Percentiles rank a stretch among this genome's conserved stretches.
These are phyloP conservation scores for Botryotinia calthae DNA, from an alignment of 2,329 filamentous ascomycete genomes.

Conservation along the genomic window DNA sequence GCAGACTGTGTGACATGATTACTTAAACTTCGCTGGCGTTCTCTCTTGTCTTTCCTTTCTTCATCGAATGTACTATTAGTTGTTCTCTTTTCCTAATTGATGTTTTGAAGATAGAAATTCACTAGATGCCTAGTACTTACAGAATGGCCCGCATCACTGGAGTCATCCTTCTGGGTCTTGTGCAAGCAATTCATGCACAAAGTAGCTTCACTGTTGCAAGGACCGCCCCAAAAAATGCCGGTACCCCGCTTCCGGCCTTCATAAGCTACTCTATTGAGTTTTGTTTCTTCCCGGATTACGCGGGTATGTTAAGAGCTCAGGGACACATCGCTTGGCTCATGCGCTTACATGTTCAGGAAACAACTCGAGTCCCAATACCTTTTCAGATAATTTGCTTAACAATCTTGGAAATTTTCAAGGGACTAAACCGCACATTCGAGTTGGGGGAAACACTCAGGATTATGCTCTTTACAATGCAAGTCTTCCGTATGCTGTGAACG, in stretches of 20 bases:
- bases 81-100: neutral
- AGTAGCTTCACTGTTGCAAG: conserved; percentile 16
- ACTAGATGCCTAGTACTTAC: neutral
- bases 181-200: conserved; percentile 16
- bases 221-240: conserved; percentile 24
- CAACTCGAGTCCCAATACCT: conserved; percentile 53
- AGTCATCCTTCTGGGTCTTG: neutral
- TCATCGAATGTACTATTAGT: neutral
- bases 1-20: neutral
- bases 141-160: conserved; percentile 1
- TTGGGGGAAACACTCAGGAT: conserved; percentile 68
- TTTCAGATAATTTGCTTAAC: conserved; percentile 58
- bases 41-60: neutral
- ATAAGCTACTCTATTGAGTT: conserved; percentile 54
- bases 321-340: neutral
- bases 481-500: conserved; percentile 50
- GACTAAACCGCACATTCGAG: conserved; percentile 57
- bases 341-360: conserved; percentile 44
- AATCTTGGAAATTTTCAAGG: conserved; percentile 55
- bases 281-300: conserved; percentile 48
- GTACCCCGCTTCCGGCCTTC: conserved; percentile 43
- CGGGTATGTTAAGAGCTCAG: conserved; percentile 24
- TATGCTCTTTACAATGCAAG: conserved; percentile 58
- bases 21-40: conserved; percentile 2
- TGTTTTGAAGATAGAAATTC: neutral